Evolutionary conservation across 495 filamentous ascomycete genomes (phyloP).

Genomic region (Lasiosphaeris hirsuta): DNA sequence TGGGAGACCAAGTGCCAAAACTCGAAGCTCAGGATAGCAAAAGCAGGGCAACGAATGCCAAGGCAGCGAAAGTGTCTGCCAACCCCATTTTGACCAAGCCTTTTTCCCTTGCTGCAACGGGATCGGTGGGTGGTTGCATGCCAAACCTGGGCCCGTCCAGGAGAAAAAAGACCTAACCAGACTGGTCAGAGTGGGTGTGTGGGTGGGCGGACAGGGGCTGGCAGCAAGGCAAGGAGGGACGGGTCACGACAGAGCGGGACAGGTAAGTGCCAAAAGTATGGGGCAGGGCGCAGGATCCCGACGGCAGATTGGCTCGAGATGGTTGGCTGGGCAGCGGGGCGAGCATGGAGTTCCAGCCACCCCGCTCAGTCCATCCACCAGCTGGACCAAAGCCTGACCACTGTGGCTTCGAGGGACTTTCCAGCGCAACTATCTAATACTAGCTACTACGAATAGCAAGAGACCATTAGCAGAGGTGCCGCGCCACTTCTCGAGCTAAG

Average conservation of each 20-base stretch:
- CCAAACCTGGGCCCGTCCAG: not conserved
- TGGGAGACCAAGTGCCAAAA: not conserved
- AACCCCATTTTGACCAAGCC: slow-evolving; percentile 1
- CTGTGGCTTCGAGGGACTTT: too few relatives aligned
- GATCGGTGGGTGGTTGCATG: not conserved
- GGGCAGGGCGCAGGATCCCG: not conserved
- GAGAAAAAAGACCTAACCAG: not conserved
- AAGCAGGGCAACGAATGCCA: slow-evolving; percentile 1
- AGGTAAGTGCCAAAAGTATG: not conserved
- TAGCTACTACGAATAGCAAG: too few relatives aligned
- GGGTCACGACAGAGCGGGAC: too few relatives aligned
- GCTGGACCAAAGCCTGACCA: not conserved
- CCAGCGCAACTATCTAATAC: too few relatives aligned
- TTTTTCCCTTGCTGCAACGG: not conserved
- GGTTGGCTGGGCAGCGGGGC: slow-evolving; percentile 17
- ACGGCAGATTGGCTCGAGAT: slow-evolving; percentile 2
- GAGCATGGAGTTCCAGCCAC: not conserved
- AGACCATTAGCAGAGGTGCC: too few relatives aligned
- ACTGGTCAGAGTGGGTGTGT: not conserved
- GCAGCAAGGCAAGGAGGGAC: not conserved
- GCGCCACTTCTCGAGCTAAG: too few relatives aligned
- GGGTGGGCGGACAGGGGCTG: not conserved
- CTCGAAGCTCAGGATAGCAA: not conserved
- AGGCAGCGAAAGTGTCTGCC: slow-evolving; percentile 5
- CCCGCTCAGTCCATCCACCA: not conserved